Evolutionary conservation across 352 stramenopile genomes (phyloP).

Genomic region (Globisporangium takayamanum): DNA sequence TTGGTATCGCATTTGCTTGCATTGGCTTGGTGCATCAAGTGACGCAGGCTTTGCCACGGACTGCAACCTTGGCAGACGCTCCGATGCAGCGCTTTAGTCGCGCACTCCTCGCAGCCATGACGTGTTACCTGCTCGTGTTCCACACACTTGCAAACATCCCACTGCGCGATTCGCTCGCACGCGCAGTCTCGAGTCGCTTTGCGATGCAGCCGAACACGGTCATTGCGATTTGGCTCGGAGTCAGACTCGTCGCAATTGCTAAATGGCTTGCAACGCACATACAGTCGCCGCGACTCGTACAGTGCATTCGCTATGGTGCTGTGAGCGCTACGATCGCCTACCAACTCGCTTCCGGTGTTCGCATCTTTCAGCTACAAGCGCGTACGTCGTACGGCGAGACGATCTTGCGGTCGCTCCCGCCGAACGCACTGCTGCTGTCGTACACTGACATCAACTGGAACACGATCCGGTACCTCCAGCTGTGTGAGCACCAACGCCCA

Average conservation of each 20-base stretch:
- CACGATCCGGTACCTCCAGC: slow-evolving; percentile 60
- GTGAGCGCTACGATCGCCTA: slow-evolving; percentile 4
- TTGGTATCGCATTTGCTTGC: slow-evolving; percentile 13
- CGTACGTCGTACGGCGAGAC: slow-evolving; percentile 20
- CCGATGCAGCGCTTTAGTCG: slow-evolving; percentile 4
- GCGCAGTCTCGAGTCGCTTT: slow-evolving; percentile 86
- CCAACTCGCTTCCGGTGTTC: slow-evolving; percentile 13
- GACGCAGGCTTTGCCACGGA: not conserved
- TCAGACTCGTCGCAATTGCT: slow-evolving; percentile 36
- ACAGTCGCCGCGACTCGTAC: not conserved
- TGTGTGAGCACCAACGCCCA: slow-evolving; percentile 39
- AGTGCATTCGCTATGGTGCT: slow-evolving; percentile 11
- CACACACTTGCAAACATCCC: slow-evolving; percentile 91
- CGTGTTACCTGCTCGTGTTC: slow-evolving; percentile 88
- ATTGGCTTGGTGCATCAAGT: slow-evolving; percentile 12
- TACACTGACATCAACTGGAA: slow-evolving; percentile 87
- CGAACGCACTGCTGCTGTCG: slow-evolving; percentile 48
- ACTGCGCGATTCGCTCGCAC: slow-evolving; percentile 77
- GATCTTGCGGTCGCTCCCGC: slow-evolving; percentile 40
- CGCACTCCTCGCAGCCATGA: slow-evolving; percentile 41
- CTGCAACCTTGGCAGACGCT: not conserved
- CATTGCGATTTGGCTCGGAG: slow-evolving; percentile 68
- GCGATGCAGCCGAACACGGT: slow-evolving; percentile 90
- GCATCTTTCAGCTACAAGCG: not conserved
- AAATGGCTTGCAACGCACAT: slow-evolving; percentile 5